Conservation (phyloP, 306 rosid genomes). For the Lotus japonicus region DNA sequence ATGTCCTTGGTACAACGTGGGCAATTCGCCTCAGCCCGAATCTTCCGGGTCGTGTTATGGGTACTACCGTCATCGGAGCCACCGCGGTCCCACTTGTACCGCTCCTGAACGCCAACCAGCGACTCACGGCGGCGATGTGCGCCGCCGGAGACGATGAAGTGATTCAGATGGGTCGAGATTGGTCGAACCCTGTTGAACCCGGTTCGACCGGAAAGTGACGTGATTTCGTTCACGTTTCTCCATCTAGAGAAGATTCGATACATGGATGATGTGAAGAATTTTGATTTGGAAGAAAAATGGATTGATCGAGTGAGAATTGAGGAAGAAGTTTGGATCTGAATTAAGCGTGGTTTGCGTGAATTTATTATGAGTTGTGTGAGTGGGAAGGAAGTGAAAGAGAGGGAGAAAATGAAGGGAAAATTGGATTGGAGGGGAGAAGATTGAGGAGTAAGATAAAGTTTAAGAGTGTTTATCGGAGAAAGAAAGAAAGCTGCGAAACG, state of each 20-base stretch:
- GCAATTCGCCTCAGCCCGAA: slow-evolving; percentile 87
- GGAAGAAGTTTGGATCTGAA: slow-evolving; percentile 31
- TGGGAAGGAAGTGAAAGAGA: neutral
- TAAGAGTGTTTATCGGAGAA: slow-evolving; percentile 28
- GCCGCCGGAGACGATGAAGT: slow-evolving; percentile 25
- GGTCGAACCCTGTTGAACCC: slow-evolving; percentile 30
- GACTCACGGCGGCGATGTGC: slow-evolving; percentile 46
- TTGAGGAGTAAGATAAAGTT: slow-evolving; percentile 37
- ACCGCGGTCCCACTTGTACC: slow-evolving; percentile 94
- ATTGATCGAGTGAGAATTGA: neutral
- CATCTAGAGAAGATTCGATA: slow-evolving; percentile 57
- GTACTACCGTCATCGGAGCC: slow-evolving; percentile 44
- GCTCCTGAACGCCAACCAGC: slow-evolving; percentile 59
- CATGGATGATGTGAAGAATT: slow-evolving; percentile 31
- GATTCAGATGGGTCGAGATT: slow-evolving; percentile 51
- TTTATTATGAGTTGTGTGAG: neutral
- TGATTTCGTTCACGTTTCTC: slow-evolving; percentile 44
- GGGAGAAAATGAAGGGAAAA: slow-evolving; percentile 18
- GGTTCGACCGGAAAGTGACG: slow-evolving; percentile 24
- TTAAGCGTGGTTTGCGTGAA: neutral
- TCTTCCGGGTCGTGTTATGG: slow-evolving; percentile 43
- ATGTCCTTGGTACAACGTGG: slow-evolving; percentile 82
- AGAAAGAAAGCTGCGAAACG: slow-evolving; percentile 17
- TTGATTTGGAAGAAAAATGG: neutral
- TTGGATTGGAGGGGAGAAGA: slow-evolving; percentile 32